Conservation (phyloP, 176 grass and related monocot genomes). For the Typha latifolia region DNA sequence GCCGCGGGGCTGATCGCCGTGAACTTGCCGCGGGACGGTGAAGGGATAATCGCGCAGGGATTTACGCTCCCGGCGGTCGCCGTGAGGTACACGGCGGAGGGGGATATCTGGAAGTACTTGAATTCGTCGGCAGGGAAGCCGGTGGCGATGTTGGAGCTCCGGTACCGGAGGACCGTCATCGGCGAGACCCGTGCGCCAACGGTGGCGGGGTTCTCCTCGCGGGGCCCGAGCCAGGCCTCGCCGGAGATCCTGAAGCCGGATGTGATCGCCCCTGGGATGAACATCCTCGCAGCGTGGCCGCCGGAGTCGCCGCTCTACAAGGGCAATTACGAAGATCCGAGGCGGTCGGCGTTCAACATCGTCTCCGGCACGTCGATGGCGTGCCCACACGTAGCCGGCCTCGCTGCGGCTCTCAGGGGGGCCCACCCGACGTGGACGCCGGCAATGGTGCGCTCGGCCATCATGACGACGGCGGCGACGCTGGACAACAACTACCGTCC, state of each 20-base stretch:
- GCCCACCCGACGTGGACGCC: constrained; percentile 22
- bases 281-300: constrained; percentile 25
- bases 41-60: background rate
- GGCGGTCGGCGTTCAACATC: constrained; percentile 10
- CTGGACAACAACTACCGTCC: constrained; percentile 27
- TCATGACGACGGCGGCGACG: constrained; percentile 40
- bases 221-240: background rate
- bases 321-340: background rate
- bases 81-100: background rate
- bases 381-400: constrained; percentile 24
- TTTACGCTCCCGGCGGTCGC: constrained; percentile 21
- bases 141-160: constrained; percentile 8
- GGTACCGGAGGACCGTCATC: background rate
- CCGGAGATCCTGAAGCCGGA: constrained; percentile 30
- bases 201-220: constrained; percentile 21
- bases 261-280: constrained; percentile 15
- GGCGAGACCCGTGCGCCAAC: constrained; percentile 18
- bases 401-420: constrained; percentile 26
- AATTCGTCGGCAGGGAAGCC: background rate
- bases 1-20: constrained; percentile 13
- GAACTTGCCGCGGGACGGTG: background rate
- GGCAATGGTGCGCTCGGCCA: constrained; percentile 42
- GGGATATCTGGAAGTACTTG: constrained; percentile 3
- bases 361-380: constrained; percentile 29
- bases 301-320: background rate